Conservation (phyloP, 2,329 filamentous ascomycete genomes). For the Pezicula rhizophila region DNA sequence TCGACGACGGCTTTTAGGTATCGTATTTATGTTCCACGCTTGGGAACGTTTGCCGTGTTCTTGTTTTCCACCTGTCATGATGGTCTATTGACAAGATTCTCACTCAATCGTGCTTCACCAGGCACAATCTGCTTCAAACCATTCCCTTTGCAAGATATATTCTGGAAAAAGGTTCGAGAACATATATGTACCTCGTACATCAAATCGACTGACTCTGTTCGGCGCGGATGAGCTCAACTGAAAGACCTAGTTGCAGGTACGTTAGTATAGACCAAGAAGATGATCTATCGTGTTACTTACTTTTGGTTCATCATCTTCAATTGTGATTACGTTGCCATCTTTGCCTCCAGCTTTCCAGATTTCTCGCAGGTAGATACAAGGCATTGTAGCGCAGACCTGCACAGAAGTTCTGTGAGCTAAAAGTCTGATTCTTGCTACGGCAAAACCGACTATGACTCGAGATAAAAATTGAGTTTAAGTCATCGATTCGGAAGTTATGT, state of each 20-base stretch:
- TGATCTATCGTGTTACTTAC: conserved; percentile 33
- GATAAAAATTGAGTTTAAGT: too few species aligned
- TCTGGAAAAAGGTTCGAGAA: conserved; percentile 94
- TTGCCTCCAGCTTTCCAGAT: conserved; percentile 79
- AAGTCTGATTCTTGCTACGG: conserved; percentile 63
- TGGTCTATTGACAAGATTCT: conserved; percentile 88
- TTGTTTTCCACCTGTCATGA: conserved; percentile 73
- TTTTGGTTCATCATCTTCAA: conserved; percentile 92
- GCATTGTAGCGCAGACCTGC: conserved; percentile 74
- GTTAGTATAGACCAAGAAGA: background rate
- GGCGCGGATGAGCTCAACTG: conserved; percentile 80
- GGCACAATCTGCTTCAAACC: conserved; percentile 85
- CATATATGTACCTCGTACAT: conserved; percentile 94
- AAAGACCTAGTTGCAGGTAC: conserved; percentile 52
- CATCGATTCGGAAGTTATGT: too few species aligned
- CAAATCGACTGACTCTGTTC: conserved; percentile 79
- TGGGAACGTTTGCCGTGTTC: too few species aligned
- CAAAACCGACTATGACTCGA: conserved; percentile 3
- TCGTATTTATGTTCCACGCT: too few species aligned
- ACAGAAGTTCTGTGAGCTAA: conserved; percentile 76
- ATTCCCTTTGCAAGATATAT: conserved; percentile 83
- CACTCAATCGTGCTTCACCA: conserved; percentile 84
- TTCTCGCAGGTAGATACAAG: conserved; percentile 38
- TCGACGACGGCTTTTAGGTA: too few species aligned
- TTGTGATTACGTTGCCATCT: conserved; percentile 91